Base-by-base conservation (phyloP, 176 grass and related monocot species). In the Pharus latifolius region DNA sequence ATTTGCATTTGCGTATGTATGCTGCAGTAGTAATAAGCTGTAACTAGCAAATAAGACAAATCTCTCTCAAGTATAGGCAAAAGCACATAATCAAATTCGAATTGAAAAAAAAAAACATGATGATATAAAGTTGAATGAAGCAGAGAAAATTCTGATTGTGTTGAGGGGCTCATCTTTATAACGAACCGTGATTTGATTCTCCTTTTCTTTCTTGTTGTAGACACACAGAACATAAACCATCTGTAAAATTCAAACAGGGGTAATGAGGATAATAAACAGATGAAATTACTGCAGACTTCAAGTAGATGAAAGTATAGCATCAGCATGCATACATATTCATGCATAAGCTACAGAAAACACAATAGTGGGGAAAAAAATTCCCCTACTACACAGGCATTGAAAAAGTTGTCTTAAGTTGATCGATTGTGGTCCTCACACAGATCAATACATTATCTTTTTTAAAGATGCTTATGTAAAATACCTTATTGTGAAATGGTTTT, bases 201-300 rank as follows among this genome's bases (percentile, higher is more conserved):
- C 83, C 81, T 85, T 96, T 51, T 96, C 80, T 65, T 87, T 98
- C 76, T 90, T 98, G 82, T 90, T 98, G 78, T 98, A 92, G 65
- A 98, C 69, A 59, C 89, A 88, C 38, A 98, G 72, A 78, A 98
- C 88, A 80, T 92, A 98, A 67, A 88, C 76, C 84, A 90, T 89
- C 95, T 98, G 89, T 31, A 60, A 75, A 73, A 75, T 37, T 74
- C 48, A 45, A n/a, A 70, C 23, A 74, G 16, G 48, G 42, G 52
- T 22, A 83, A 82, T 26, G 4, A 73, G 42, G 18, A 53, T 22
- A 45, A 46, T 9, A 30, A 31, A 75, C 67, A 31, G 42, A 38
- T 17, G 59, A 30, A 23, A 30, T 14, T 52, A 31, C 1, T n/a
- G 14, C 9, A 40, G 13, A 8, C 40, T 63, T 14, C 1, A 38